A percentile compares a stretch with the other conserved stretches of the same genome.
phyloP scores from a whole-genome alignment of 768 basidiomycete species.

The Mycena belliarum region DNA sequence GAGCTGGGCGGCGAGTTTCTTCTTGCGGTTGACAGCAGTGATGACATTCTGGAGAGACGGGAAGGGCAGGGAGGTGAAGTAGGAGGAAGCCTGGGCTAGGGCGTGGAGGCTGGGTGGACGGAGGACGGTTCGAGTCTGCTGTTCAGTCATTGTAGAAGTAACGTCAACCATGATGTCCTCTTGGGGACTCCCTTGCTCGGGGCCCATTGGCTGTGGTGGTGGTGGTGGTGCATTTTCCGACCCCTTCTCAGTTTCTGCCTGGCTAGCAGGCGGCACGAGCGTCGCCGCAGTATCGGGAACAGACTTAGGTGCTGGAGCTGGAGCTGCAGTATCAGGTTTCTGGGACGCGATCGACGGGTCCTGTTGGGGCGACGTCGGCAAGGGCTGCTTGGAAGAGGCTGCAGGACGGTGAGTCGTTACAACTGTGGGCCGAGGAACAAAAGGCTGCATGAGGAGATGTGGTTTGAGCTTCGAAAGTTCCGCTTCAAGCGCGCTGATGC shows the following conservation, averaged over 20 bases:
- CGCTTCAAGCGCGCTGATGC: constrained; percentile 56
- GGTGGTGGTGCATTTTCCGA: not conserved
- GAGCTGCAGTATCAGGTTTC: not conserved
- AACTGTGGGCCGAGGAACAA: constrained; percentile 7
- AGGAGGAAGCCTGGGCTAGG: constrained; percentile 23
- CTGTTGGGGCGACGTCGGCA: no score
- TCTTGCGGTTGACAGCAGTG: constrained; percentile 28
- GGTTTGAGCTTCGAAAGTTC: constrained; percentile 70
- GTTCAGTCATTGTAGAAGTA: not conserved
- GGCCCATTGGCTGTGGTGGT: not conserved
- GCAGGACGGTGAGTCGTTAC: no score
- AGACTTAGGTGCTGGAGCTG: not conserved
- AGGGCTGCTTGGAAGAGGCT: not conserved
- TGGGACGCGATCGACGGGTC: no score
- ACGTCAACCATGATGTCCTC: not conserved
- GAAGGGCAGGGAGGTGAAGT: constrained; percentile 28
- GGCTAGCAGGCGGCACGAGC: constrained; percentile 23
- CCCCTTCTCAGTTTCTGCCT: constrained; percentile 17
- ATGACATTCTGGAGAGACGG: constrained; percentile 24
- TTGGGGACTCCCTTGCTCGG: not conserved
- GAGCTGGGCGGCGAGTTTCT: constrained; percentile 21
- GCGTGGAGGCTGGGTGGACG: constrained; percentile 12
- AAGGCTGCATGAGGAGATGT: constrained; percentile 64
- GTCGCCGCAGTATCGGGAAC: no score
- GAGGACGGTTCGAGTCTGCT: not conserved